Percentiles rank a stretch among this genome's conserved stretches.
Evolutionary conservation across 2,329 filamentous ascomycete genomes (phyloP).

Genomic region (Neurospora sp.): DNA sequence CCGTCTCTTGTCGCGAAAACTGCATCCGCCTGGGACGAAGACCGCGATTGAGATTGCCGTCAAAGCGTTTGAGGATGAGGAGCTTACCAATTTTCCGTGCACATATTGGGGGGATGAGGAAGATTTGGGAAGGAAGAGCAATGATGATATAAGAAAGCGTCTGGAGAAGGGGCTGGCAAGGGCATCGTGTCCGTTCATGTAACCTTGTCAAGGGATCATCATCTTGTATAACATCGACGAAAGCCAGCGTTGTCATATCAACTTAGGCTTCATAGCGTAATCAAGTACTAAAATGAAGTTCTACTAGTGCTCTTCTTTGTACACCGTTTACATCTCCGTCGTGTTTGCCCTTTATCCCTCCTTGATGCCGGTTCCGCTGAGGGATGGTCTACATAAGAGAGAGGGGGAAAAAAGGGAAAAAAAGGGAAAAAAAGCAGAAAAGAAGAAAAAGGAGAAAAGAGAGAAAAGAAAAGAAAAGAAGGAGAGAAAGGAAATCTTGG

Average conservation of each 20-base stretch:
- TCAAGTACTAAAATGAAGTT: not conserved
- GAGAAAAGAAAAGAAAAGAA: too few relatives aligned
- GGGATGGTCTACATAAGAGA: too few relatives aligned
- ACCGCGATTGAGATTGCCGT: not conserved
- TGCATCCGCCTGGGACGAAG: not conserved
- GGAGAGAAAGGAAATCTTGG: too few relatives aligned
- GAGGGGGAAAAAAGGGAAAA: too few relatives aligned
- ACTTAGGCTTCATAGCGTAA: not conserved
- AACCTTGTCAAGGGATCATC: not conserved
- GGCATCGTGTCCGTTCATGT: not conserved
- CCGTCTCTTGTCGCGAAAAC: not conserved
- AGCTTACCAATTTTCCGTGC: not conserved
- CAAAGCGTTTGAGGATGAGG: not conserved
- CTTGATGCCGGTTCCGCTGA: too few relatives aligned
- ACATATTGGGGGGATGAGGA: not conserved
- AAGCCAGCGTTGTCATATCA: not conserved
- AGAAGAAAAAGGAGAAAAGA: too few relatives aligned
- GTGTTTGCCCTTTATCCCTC: too few relatives aligned
- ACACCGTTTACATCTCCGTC: too few relatives aligned
- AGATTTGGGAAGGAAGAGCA: not conserved
- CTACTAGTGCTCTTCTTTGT: too few relatives aligned
- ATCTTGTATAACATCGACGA: not conserved
- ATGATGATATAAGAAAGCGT: not conserved
- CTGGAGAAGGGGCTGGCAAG: not conserved
- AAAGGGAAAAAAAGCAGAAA: too few relatives aligned